These are phyloP conservation scores for Kwoniella mangroviensis DNA, from an alignment of 768 basidiomycete species.

Conservation along the genomic window DNA sequence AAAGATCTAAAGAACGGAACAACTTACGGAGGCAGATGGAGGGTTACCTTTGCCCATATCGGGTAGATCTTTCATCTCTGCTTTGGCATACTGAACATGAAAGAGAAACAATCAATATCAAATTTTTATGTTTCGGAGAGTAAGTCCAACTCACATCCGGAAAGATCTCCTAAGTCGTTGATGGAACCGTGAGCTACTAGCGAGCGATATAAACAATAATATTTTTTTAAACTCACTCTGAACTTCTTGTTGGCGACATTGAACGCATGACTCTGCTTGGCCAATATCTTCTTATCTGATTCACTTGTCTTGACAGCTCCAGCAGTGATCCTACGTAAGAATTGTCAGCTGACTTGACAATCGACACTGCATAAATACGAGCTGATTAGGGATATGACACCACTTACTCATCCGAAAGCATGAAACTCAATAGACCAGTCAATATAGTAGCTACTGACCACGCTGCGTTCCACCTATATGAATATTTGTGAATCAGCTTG, in stretches of 20 bases:
- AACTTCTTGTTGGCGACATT: slow-evolving; percentile 81
- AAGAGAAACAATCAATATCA: no score
- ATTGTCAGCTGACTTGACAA: background rate
- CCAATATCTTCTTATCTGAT: slow-evolving; percentile 76
- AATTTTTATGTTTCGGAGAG: no score
- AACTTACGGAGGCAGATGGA: slow-evolving; percentile 39
- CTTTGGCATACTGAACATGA: slow-evolving; percentile 65
- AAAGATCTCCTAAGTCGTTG: slow-evolving; percentile 69
- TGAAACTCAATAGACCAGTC: slow-evolving; percentile 70
- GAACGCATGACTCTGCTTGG: slow-evolving; percentile 79
- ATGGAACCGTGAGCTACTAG: background rate
- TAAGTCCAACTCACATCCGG: slow-evolving; percentile 70
- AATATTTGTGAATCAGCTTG: slow-evolving; percentile 6
- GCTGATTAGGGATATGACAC: background rate
- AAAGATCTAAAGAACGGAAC: no score
- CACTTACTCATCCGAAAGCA: slow-evolving; percentile 49
- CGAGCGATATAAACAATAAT: background rate
- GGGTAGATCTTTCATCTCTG: slow-evolving; percentile 73
- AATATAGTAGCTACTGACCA: slow-evolving; percentile 66
- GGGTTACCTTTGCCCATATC: slow-evolving; percentile 74
- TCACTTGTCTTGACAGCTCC: slow-evolving; percentile 83
- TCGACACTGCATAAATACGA: no score
- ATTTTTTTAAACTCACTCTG: slow-evolving; percentile 54
- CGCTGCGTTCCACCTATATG: slow-evolving; percentile 51
- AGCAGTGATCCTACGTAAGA: slow-evolving; percentile 72